phyloP scores from a whole-genome alignment of 805 yeast species.

The Candida stauntonica region DNA sequence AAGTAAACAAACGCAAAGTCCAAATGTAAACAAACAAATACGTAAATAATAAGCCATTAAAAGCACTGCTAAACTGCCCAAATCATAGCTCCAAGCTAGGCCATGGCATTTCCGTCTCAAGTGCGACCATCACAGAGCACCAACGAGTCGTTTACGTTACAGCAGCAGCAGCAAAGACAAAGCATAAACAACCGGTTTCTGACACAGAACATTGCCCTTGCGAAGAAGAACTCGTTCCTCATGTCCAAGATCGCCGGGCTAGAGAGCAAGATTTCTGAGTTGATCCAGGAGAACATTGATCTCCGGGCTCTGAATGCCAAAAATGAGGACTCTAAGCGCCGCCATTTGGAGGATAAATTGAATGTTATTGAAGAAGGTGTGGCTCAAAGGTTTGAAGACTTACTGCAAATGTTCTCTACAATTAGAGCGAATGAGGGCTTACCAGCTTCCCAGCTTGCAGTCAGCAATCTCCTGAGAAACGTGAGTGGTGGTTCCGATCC shows the following conservation, averaged over 20 bases:
- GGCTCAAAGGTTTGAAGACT: constrained; percentile 39
- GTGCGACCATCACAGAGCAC: constrained; percentile 9
- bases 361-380: constrained; percentile 38
- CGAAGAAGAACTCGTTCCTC: constrained; percentile 52
- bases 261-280: constrained; percentile 45
- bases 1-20: constrained; percentile 13
- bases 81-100: not conserved
- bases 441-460: constrained; percentile 12
- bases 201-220: constrained; percentile 49
- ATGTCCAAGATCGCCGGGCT: constrained; percentile 47
- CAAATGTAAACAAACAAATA: not conserved
- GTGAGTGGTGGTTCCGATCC: constrained; percentile 6
- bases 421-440: constrained; percentile 41
- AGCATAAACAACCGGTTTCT: constrained; percentile 27
- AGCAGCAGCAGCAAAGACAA: constrained; percentile 8
- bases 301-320: constrained; percentile 35
- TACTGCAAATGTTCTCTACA: constrained; percentile 37
- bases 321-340: constrained; percentile 28
- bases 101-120: constrained; percentile 18
- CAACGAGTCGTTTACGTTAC: constrained; percentile 4
- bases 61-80: not conserved
- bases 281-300: constrained; percentile 46
- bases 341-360: constrained; percentile 35
- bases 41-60: constrained; percentile 1
- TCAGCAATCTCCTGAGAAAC: constrained; percentile 6